phyloP scores from a whole-genome alignment of 2,329 filamentous ascomycete genomes.

The Chaetomium strumarium region DNA sequence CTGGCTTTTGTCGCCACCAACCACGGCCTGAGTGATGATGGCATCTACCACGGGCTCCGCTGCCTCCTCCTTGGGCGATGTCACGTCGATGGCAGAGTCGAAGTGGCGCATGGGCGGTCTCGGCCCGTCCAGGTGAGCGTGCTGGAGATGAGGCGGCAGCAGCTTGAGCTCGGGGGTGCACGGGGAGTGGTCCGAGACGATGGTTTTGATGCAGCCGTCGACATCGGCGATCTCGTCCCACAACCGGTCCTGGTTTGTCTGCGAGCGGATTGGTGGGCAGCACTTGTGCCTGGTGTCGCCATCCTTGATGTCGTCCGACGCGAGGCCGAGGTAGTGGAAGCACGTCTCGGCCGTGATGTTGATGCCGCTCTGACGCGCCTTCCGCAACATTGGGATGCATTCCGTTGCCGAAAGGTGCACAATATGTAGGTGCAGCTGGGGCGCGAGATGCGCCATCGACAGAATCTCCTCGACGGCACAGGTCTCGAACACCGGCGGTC shows the following conservation, averaged over 20 bases:
- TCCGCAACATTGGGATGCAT: conserved; percentile 73
- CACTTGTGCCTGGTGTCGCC: conserved; percentile 93
- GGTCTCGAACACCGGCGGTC: conserved; percentile 84
- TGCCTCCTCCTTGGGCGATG: conserved; percentile 24
- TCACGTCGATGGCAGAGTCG: conserved; percentile 50
- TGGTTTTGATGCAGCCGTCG: conserved; percentile 79
- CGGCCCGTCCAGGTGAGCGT: conserved; percentile 17
- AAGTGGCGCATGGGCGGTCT: conserved; percentile 38
- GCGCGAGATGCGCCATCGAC: conserved; percentile 71
- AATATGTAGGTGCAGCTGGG: conserved; percentile 81
- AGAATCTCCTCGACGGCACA: conserved; percentile 85
- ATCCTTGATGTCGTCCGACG: conserved; percentile 72
- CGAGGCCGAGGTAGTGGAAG: conserved; percentile 87
- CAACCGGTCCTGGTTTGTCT: conserved; percentile 74
- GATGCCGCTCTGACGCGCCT: conserved; percentile 65
- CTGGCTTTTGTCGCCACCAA: conserved; percentile 20
- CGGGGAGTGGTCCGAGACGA: conserved; percentile 93
- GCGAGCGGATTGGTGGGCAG: conserved; percentile 82
- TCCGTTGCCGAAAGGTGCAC: conserved; percentile 89
- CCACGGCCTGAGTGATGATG: conserved; percentile 30
- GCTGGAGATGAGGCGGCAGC: conserved; percentile 61
- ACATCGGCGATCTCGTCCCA: conserved; percentile 71
- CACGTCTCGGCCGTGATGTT: conserved; percentile 93
- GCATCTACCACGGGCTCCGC: conserved; percentile 13
- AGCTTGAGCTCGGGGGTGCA: conserved; percentile 94